Conservation (phyloP, 1,139 yeast genomes). For the Magnusiomyces tetraspermus region DNA sequence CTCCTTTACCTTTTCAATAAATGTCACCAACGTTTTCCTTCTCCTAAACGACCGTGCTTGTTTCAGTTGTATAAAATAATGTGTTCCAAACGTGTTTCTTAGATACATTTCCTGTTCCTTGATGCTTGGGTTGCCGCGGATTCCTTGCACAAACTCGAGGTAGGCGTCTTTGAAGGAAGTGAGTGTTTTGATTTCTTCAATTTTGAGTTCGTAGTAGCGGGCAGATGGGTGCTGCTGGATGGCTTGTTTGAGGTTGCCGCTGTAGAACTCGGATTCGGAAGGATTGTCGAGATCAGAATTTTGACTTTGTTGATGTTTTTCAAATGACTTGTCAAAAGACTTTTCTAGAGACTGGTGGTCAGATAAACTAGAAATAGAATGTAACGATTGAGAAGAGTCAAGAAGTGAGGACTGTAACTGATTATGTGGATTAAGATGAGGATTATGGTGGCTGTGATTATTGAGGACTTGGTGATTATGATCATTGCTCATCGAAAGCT, state of each 20-base stretch:
- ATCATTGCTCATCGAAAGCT: no score
- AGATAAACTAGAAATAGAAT: no score
- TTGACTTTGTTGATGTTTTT: not conserved
- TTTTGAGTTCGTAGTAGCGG: not conserved
- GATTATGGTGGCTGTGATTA: no score
- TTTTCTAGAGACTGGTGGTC: no score
- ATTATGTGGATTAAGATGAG: no score
- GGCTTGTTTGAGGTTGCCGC: not conserved
- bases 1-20: constrained; percentile 1
- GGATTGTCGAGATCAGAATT: not conserved
- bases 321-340: no score
- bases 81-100: constrained; percentile 3
- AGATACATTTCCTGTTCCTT: constrained; percentile 1
- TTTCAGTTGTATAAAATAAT: constrained; percentile 4
- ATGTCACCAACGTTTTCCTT: constrained; percentile 1
- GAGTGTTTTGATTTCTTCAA: constrained; percentile 4
- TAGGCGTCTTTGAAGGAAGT: constrained; percentile 3
- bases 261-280: no score
- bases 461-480: no score
- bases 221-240: not conserved
- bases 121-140: constrained; percentile 4
- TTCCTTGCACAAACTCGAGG: constrained; percentile 1
- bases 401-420: no score
- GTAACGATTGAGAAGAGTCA: no score
- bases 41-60: constrained; percentile 3